Evolutionary conservation across 2,329 filamentous ascomycete genomes (phyloP), one percentile per base, ranked within the genome.

Genomic region (Corinectria fuckeliana): DNA sequence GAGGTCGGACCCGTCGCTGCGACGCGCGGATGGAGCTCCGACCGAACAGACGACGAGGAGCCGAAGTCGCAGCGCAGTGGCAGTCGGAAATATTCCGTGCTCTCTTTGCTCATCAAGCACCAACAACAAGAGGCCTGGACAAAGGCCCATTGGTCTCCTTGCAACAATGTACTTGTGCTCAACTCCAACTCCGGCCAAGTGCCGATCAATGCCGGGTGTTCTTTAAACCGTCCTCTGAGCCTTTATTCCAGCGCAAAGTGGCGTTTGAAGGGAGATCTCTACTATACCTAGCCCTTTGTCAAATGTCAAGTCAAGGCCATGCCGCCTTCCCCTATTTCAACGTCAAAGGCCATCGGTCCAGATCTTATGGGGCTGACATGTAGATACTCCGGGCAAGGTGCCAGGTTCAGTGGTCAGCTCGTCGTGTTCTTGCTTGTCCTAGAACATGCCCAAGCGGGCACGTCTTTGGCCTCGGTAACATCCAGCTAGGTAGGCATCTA

Each of bases 1-100:
- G 67, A 70, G 58, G 58, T 62, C 34, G 60, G 45, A 41, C 63
- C 64, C 66, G 60, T 53, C 16, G 47, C 42, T 26, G 26, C n/a
- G 39, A 48, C 32, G 54, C 45, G 48, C 44, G 51, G 63, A 58
- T 18, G n/a, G 45, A 30, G n/a, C 16, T n/a, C 47, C 45, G 38
- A 14, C 34, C 21, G 45, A 38, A 30, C 16, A 50, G 20, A n/a
- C 25, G 21, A 42, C 21, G 16, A 25, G 13, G 9, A 28, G 32
- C 30, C 48, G 25, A 36, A 38, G 16, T 45, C 32, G 30, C 23
- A 16, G 9, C 48, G 25, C 28, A 38, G 16, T 45, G 23, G 30
- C 23, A 16, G 9, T 36, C 47, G 47, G 47, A 50, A 50, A 38
- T 34, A 9, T 38, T 50, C 47, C 47, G 47, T 45, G 25, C 11